Evolutionary conservation across 2,329 filamentous ascomycete genomes (phyloP), one percentile per base, ranked within the genome.

Genomic region (Paraphaeosphaeria sporulosa): DNA sequence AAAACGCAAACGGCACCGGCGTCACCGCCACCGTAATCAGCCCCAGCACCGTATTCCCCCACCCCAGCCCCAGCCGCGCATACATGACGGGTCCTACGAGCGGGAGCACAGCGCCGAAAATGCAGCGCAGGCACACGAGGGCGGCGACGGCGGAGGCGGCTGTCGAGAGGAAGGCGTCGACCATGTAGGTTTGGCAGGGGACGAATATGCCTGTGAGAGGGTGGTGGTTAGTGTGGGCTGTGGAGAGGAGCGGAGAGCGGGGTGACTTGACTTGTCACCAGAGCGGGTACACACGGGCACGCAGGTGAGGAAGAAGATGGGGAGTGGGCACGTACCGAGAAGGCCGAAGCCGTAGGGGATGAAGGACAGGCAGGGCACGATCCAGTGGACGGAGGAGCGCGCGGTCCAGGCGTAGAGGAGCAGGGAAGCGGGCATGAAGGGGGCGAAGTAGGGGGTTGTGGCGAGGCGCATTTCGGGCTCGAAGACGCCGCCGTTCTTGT

Each of bases 11-110:
- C 6, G 79, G 80, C 12, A 82, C 69, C 0, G 79, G 78, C 17
- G 71, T 72, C 42, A 81, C 63, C 0, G 70, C 78, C 6, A 82
- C 44, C 7, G 80, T 77, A 55, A 85, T 78, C 57, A 86, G 84
- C 0, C 74, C 84, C 9, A 86, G 65, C 55, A 85, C 52, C 23
- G 78, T 81, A 59, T 85, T 86, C 0, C 86, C 87, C 71, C 86
- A 87, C 0, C 86, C 86, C 7, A 86, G 65, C 0, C 86, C 86
- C 3, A 89, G 70, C 1, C 69, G 76, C 12, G 78, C 71, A 65
- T 89, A 89, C 85, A 89, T 86, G 42, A 73, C 64, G 21, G 82
- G 78, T 0, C 83, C 85, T 2, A 82, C 82, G 27, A 89, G 74
- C 0, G 86, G 87, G 38, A 2, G 88, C 72, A 86, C 72, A 2